A percentile compares a stretch with the other conserved stretches of the same genome.
These are phyloP conservation scores for Moniliophthora roreri DNA, from an alignment of 1,284 basidiomycete species.

Conservation along the genomic window DNA sequence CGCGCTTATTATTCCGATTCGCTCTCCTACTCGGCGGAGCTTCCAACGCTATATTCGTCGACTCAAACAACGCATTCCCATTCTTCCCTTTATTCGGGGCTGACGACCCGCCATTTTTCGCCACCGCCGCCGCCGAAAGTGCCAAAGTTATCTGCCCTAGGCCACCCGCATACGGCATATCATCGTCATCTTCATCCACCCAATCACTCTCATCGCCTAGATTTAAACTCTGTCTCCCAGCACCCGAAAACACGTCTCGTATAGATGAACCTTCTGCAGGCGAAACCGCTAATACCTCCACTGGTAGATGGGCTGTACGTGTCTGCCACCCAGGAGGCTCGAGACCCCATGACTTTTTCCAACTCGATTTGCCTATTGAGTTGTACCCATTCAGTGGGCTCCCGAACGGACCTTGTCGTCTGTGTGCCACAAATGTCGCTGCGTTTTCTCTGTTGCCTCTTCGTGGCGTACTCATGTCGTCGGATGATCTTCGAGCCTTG, in stretches of 20 bases:
- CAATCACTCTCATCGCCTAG: slow-evolving; percentile 78
- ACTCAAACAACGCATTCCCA: slow-evolving; percentile 18
- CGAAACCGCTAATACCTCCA: slow-evolving; percentile 70
- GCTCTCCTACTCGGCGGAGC: slow-evolving; percentile 40
- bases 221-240: slow-evolving; percentile 55
- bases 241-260: slow-evolving; percentile 77
- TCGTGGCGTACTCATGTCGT: slow-evolving; percentile 44
- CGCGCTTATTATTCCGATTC: slow-evolving; percentile 18
- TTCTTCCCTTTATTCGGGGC: not conserved
- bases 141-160: slow-evolving; percentile 67
- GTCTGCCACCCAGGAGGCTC: slow-evolving; percentile 84
- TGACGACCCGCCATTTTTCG: not conserved
- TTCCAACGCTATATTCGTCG: slow-evolving; percentile 37
- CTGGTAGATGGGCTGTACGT: slow-evolving; percentile 63
- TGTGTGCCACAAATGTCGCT: slow-evolving; percentile 73
- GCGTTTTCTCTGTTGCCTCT: slow-evolving; percentile 29
- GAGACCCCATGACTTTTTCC: slow-evolving; percentile 84
- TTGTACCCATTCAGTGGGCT: slow-evolving; percentile 46
- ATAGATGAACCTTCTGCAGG: slow-evolving; percentile 57
- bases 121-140: slow-evolving; percentile 21
- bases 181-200: slow-evolving; percentile 78
- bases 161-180: slow-evolving; percentile 75
- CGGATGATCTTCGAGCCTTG: slow-evolving; percentile 43
- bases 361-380: slow-evolving; percentile 68
- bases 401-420: slow-evolving; percentile 65